Evolutionary conservation across 2,329 filamentous ascomycete species (phyloP).

Genomic region (Didymella sp.): DNA sequence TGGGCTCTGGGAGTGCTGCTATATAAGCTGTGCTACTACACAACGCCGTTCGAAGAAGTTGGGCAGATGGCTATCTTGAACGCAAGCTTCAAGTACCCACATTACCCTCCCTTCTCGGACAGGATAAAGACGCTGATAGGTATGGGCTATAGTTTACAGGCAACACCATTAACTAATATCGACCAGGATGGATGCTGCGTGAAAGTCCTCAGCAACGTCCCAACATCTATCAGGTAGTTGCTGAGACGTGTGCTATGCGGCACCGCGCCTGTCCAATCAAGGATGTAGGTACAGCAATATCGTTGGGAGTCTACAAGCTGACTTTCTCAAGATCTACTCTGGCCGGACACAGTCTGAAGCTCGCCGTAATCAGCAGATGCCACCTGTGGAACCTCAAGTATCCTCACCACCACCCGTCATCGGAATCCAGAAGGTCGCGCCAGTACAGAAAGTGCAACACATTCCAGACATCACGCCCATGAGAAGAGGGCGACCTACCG

Average conservation of each 20-base stretch:
- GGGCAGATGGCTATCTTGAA: slow-evolving; percentile 97
- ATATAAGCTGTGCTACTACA: slow-evolving; percentile 99
- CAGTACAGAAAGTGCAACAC: slow-evolving; percentile 70
- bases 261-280: slow-evolving; percentile 84
- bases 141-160: slow-evolving; percentile 53
- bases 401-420: slow-evolving; percentile 66
- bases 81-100: slow-evolving; percentile 90
- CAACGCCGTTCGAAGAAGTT: slow-evolving; percentile 96
- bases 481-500: slow-evolving; percentile 80
- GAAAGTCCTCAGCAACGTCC: slow-evolving; percentile 81
- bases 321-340: slow-evolving; percentile 56
- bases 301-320: slow-evolving; percentile 21
- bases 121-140: slow-evolving; percentile 88
- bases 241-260: slow-evolving; percentile 87
- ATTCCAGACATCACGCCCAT: slow-evolving; percentile 94
- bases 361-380: slow-evolving; percentile 65
- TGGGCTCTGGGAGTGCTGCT: slow-evolving; percentile 95
- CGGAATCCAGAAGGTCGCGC: slow-evolving; percentile 82
- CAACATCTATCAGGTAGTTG: slow-evolving; percentile 92
- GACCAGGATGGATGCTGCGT: slow-evolving; percentile 83
- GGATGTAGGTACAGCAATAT: slow-evolving; percentile 66
- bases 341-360: slow-evolving; percentile 69
- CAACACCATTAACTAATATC: slow-evolving; percentile 21
- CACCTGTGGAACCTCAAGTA: slow-evolving; percentile 61
- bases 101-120: slow-evolving; percentile 88